Evolutionary conservation across 2,329 filamentous ascomycete species (phyloP), one percentile per base, ranked within the genome.

Genomic region (Gnomoniopsis sp.): DNA sequence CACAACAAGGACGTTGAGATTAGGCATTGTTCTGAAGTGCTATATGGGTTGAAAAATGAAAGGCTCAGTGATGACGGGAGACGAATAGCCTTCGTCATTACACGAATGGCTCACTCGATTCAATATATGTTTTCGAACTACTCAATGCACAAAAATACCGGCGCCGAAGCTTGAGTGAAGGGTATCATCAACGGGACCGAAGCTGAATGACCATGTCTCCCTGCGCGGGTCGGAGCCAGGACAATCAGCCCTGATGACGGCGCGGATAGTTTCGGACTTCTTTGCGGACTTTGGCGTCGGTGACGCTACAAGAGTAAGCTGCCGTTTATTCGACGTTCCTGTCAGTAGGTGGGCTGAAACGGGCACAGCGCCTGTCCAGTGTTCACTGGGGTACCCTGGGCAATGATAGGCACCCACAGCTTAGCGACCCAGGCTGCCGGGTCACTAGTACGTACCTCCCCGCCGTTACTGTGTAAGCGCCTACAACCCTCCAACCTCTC

Each of bases 1-100:
- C 19, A 66, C 65, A 56, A 75, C 70, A 55, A 74, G 70, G 46
- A 75, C 62, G 69, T 57, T 70, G 66, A 69, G 48, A 11, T 55
- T 53, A 38, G 65, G 61, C 65, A 68, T 67, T 54, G 33, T 53
- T 30, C 3, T 2, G 17, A 49, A 49, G 48, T 34, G 10, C 3
- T 30, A 49, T 23, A 23, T 22, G 2, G 19, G 19, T 6, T 15
- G 21, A 46, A 10, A 19, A n/a, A 8, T 30, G 4, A 30, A 30
- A 30, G 26, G 26, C n/a, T n/a, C n/a, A n/a, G n/a, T 11, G 36
- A 11, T 4, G 36, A n/a, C 2, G 36, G 36, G 36, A n/a, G 36
- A 30, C 26, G 8, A 8, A 30, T 8, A 8, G 4, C 26, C 26
- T 30, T 30, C 4, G 26, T 30, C 8, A 8, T 30, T 30, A 41